Percentiles rank a stretch among this genome's conserved stretches.
Conservation (phyloP, 225 moss, liverwort and hornwort genomes). For the Marchantia paleacea region DNA sequence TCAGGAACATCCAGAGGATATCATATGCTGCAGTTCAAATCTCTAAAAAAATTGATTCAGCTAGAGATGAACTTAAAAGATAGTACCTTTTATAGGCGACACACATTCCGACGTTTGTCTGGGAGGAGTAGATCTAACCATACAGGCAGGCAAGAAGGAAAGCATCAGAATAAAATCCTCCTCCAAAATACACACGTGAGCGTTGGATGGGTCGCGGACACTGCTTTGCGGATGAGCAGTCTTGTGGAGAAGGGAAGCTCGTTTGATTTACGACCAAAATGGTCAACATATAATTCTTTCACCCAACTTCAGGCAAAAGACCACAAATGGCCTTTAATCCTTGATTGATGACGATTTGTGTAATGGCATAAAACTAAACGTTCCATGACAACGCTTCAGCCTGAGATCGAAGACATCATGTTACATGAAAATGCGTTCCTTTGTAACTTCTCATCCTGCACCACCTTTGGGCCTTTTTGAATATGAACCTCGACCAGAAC, state of each 20-base stretch:
- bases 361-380: neutral
- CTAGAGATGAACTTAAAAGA: no score
- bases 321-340: neutral
- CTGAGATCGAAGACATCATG: no score
- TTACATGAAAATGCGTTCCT: neutral
- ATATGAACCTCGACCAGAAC: slow-evolving; percentile 27
- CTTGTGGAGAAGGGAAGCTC: neutral
- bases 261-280: slow-evolving; percentile 5
- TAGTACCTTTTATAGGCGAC: neutral
- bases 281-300: neutral
- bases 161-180: neutral
- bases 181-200: neutral
- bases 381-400: neutral
- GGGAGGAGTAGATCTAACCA: neutral
- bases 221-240: neutral
- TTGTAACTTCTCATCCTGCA: slow-evolving; percentile 22
- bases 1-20: no score
- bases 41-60: no score
- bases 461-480: slow-evolving; percentile 40
- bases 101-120: neutral
- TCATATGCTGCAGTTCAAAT: no score
- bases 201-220: neutral
- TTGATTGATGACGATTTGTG: neutral
- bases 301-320: neutral
- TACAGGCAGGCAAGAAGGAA: neutral